Conservation (phyloP, 306 rosid genomes). For the Abrus pulchellus region DNA sequence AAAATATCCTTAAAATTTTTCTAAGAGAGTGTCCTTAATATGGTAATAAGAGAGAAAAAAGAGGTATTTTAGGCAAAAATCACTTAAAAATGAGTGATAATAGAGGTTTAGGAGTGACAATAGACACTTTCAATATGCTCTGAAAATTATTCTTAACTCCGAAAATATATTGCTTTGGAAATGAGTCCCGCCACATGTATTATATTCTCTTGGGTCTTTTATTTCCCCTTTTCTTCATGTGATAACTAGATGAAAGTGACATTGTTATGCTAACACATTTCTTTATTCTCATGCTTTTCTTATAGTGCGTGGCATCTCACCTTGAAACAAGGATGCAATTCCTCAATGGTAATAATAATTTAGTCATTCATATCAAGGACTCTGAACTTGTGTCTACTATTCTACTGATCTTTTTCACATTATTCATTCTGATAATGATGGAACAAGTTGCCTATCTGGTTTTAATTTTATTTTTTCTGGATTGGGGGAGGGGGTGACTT, state of each 20-base stretch:
- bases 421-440: neutral
- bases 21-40: too few relatives aligned
- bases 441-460: neutral
- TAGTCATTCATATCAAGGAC: slow-evolving; percentile 42
- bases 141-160: neutral
- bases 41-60: too few relatives aligned
- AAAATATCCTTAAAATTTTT: too few relatives aligned
- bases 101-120: neutral
- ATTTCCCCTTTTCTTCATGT: neutral
- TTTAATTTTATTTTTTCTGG: neutral
- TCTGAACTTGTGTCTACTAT: neutral
- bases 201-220: neutral
- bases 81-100: too few relatives aligned
- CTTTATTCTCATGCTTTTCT: slow-evolving; percentile 32
- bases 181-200: neutral
- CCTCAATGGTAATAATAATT: slow-evolving; percentile 72
- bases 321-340: slow-evolving; percentile 82
- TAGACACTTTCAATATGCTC: slow-evolving; percentile 4
- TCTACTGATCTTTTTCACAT: neutral
- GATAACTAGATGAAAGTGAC: neutral
- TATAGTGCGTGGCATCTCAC: slow-evolving; percentile 91
- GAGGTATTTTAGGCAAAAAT: too few relatives aligned
- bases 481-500: neutral
- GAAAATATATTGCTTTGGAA: slow-evolving; percentile 5
- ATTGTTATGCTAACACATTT: slow-evolving; percentile 38